Evolutionary conservation across 1,284 basidiomycete species (phyloP), one percentile per base, ranked within the genome.

Genomic region (Rhodotorula sp.): DNA sequence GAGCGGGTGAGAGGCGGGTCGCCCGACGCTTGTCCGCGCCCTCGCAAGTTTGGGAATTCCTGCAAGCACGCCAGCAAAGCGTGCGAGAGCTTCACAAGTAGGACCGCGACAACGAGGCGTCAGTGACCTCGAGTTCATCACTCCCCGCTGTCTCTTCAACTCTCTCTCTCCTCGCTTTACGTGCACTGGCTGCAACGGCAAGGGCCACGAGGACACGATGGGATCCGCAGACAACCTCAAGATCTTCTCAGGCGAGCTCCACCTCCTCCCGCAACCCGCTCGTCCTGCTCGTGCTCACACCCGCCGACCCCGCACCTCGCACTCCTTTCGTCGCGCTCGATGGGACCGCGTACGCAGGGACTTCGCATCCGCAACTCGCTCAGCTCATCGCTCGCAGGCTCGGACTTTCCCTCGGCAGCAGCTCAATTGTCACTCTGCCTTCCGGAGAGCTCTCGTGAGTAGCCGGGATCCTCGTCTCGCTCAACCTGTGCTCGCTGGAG

Each of bases 361-460:
- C 79, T 10, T 80, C 79, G 81, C 95, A 98, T 82, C 93, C 94
- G 65, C 92, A 96, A 82, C 86, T 99, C 74, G 95, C 94, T 54
- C 88, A 93, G 79, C 89, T 94, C 77, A 92, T 99, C 78, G 91
- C 94, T 73, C 88, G 91, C 84, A 88, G 94, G 90, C 94, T 84
- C 69, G 83, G 76, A 5, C 52, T 71, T 15, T 69, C 66, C 4
- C 51, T 71, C 52, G 70, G 73, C n/a, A 22, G 53, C 32, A 59
- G 55, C 17, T 62, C 67, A 30, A 67, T 67, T 62, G 57, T 71
- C 48, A 66, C 60, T 29, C 62, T 71, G 27, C 66, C 70, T 60
- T 61, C 72, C 22, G 57, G 70, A 32, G 68, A 65, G 63, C 74
- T 73, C 69, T 58, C 64, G 63, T 75, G 58, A 63, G 68, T 70